These are phyloP conservation scores for Cladosporium sp. DNA, from an alignment of 2,329 filamentous ascomycete species.

Conservation along the genomic window DNA sequence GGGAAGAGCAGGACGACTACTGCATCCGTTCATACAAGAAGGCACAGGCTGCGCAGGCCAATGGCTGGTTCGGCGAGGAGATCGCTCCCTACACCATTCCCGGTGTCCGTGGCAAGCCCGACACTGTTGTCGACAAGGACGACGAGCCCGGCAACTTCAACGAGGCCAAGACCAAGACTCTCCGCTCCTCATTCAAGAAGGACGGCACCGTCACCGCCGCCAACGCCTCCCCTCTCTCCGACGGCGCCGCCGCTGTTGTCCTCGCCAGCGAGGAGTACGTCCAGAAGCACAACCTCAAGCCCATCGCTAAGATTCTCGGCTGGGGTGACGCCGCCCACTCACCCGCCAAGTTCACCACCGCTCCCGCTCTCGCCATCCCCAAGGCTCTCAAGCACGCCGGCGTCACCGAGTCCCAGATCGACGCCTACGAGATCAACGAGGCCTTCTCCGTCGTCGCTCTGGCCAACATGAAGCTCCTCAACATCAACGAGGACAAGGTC, in stretches of 20 bases:
- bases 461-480: constrained; percentile 91
- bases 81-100: constrained; percentile 88
- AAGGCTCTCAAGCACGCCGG: constrained; percentile 96
- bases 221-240: constrained; percentile 94
- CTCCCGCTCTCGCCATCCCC: constrained; percentile 89
- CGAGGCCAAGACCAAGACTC: constrained; percentile 51
- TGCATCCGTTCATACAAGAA: constrained; percentile 94
- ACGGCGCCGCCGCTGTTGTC: constrained; percentile 88
- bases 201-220: constrained; percentile 90
- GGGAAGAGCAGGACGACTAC: constrained; percentile 91
- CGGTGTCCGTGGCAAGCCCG: constrained; percentile 86
- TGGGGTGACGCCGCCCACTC: constrained; percentile 94
- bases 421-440: constrained; percentile 99
- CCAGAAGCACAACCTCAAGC: constrained; percentile 86
- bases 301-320: constrained; percentile 92
- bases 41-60: constrained; percentile 80
- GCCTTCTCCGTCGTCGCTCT: constrained; percentile 96
- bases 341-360: constrained; percentile 93
- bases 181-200: constrained; percentile 76
- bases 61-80: constrained; percentile 78
- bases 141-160: constrained; percentile 91
- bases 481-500: constrained; percentile 77
- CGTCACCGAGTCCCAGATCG: constrained; percentile 72
- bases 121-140: constrained; percentile 76
- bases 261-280: constrained; percentile 93